Conservation (phyloP, 495 filamentous ascomycete species). For the Hyaloscypha variabilis region DNA sequence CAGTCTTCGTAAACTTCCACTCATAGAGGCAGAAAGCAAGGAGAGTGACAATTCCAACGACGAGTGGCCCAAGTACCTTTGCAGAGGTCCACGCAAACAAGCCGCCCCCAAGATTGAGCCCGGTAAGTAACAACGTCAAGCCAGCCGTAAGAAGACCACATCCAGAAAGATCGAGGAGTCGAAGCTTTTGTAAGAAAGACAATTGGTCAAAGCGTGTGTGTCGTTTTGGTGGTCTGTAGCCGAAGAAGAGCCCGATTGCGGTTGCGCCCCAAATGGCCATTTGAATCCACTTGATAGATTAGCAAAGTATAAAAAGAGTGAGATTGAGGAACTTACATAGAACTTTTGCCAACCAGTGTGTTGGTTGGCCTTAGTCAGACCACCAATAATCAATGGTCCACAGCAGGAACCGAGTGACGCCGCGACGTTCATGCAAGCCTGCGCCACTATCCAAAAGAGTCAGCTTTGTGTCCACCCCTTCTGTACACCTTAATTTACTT, state of each 20-base stretch:
- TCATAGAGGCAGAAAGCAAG: constrained; percentile 30
- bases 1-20: constrained; percentile 30
- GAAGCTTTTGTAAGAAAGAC: constrained; percentile 31
- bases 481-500: neutral
- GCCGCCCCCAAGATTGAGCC: constrained; percentile 33
- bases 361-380: constrained; percentile 27
- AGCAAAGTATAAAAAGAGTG: neutral
- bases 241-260: constrained; percentile 22
- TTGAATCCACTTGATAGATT: constrained; percentile 25
- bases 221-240: constrained; percentile 32
- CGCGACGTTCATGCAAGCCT: constrained; percentile 32
- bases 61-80: constrained; percentile 32
- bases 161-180: constrained; percentile 34
- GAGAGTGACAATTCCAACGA: constrained; percentile 26
- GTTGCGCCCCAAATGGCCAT: constrained; percentile 30
- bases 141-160: constrained; percentile 32
- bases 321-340: constrained; percentile 8
- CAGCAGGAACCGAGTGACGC: constrained; percentile 24
- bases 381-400: constrained; percentile 28
- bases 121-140: constrained; percentile 33
- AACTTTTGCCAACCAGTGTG: constrained; percentile 35
- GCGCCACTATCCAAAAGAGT: constrained; percentile 11
- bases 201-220: constrained; percentile 16
- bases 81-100: constrained; percentile 31
- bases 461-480: neutral